These are phyloP conservation scores for Litsea cubeba DNA, from an alignment of 164 flowering plant species.

Conservation along the genomic window DNA sequence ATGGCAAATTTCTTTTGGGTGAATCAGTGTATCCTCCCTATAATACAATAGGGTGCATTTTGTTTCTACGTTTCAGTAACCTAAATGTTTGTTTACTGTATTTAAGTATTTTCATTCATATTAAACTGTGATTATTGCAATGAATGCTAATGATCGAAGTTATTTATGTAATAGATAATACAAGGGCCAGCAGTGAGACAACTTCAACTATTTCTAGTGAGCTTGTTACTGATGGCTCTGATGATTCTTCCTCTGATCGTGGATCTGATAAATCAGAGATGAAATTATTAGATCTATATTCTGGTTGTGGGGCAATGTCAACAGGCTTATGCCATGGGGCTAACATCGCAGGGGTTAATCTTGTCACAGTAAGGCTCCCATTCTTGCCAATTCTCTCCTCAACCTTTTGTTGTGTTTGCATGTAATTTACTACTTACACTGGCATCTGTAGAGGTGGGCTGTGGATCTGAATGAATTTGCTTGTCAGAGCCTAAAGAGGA, in stretches of 20 bases:
- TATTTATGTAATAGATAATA: constrained; percentile 12
- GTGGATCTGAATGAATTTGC: constrained; percentile 73
- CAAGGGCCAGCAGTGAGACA: constrained; percentile 17
- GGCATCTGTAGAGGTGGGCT: constrained; percentile 68
- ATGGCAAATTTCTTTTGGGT: too few species aligned
- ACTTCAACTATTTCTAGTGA: constrained; percentile 38
- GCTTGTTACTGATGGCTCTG: constrained; percentile 13
- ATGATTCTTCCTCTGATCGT: not conserved
- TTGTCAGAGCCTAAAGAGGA: constrained; percentile 53
- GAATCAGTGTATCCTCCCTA: too few species aligned
- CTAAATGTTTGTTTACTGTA: too few species aligned
- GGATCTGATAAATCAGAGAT: constrained; percentile 19
- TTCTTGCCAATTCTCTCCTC: not conserved
- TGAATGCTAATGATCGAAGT: too few species aligned
- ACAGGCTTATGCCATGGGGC: constrained; percentile 87
- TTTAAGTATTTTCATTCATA: too few species aligned
- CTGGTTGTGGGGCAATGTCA: constrained; percentile 96
- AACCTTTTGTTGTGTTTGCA: too few species aligned
- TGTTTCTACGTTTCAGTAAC: too few species aligned
- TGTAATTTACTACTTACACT: not conserved
- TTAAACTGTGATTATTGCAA: not conserved
- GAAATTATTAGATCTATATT: constrained; percentile 57
- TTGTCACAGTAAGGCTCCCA: constrained; percentile 58
- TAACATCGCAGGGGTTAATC: constrained; percentile 35
- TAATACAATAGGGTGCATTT: too few species aligned